These are phyloP conservation scores for Nicotiana benthamiana DNA, from an alignment of 257 asterid species.

Conservation along the genomic window DNA sequence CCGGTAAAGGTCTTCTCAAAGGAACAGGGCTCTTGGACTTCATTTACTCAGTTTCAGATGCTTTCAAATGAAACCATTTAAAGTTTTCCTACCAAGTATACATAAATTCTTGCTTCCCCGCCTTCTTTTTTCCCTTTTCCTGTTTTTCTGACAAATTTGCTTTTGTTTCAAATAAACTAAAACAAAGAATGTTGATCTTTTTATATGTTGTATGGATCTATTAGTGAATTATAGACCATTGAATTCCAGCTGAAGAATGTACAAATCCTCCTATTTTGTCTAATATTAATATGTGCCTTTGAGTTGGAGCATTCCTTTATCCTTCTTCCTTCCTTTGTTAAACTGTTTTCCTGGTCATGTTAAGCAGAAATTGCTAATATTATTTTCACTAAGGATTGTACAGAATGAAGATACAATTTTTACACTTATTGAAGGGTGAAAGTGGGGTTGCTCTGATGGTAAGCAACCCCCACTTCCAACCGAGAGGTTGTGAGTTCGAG, in stretches of 20 bases:
- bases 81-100: not conserved
- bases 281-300: not conserved
- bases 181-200: not conserved
- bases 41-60: conserved; percentile 63
- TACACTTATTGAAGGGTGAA: not conserved
- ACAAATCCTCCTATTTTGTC: not conserved
- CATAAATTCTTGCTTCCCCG: not conserved
- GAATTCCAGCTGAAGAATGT: not conserved
- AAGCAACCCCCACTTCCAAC: too few relatives aligned
- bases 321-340: too few relatives aligned
- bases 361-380: not conserved
- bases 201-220: not conserved
- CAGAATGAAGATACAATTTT: not conserved
- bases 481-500: too few relatives aligned
- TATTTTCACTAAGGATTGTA: not conserved
- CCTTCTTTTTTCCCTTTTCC: not conserved
- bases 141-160: not conserved
- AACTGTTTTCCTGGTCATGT: not conserved
- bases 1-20: conserved; percentile 84
- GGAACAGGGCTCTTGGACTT: conserved; percentile 99
- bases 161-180: not conserved
- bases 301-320: not conserved
- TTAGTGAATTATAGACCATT: not conserved
- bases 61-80: conserved; percentile 26
- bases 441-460: too few relatives aligned